Evolutionary conservation across 2,329 filamentous ascomycete species (phyloP), one percentile per base, ranked within the genome.

Genomic region (Colletotrichum sp.): DNA sequence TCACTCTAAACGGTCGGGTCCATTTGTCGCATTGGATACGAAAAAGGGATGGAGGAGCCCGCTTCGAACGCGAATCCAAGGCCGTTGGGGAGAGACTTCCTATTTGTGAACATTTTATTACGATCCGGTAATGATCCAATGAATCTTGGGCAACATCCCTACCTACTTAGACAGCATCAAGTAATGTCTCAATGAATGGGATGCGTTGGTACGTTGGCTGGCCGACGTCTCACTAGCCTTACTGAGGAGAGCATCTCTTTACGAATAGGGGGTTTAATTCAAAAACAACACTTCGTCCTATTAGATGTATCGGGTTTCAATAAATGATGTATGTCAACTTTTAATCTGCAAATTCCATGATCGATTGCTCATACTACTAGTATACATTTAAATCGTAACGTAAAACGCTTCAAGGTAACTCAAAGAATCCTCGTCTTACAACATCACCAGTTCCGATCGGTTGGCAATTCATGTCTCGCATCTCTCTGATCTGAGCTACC

Each of bases 1-100:
- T 0, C 18, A n/a, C 38, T n/a, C 9, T 0, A 0, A n/a, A 48
- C 5, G 38, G 9, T 7, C 1, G 38, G 38, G 18, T 48, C 5
- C 18, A 48, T 48, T 48, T 48, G 1, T 48, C 38, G 38, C 38
- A 48, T 48, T 48, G 18, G 9, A 48, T 48, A 48, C 38, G 38
- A 48, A 48, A 48, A 48, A 48, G 38, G 18, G 18, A 10, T 48
- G 38, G 2, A 2, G 38, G 38, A 12, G 38, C 9, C 0, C 9
- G 3, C 38, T n/a, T 48, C 38, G 38, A 5, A 43, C 8, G 38
- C 8, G 9, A n/a, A 6, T n/a, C 5, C 3, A 43, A 10, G 38
- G 38, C 18, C 9, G 38, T 3, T n/a, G n/a, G 18, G 18, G 18
- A n/a, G 18, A 43, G n/a, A n/a, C n/a, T n/a, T n/a, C n/a, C n/a